Evolutionary conservation across 768 basidiomycete genomes (phyloP).

Genomic region (Rhodotorula toruloides): DNA sequence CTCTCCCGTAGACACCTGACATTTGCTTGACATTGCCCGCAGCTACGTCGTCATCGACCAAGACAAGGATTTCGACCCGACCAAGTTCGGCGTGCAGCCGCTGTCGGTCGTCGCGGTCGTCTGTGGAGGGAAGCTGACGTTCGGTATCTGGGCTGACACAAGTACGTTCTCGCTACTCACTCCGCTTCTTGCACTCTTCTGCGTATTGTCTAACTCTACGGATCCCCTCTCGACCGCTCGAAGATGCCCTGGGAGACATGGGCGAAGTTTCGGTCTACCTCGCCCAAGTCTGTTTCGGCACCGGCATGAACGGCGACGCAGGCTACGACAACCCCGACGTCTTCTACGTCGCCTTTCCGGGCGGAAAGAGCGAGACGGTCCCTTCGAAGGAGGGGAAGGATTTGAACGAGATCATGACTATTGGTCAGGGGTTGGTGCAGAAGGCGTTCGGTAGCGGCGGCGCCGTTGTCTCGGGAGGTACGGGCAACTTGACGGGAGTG

Average conservation of each 20-base stretch:
- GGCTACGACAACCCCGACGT: slow-evolving; percentile 5
- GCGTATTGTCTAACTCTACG: too few relatives aligned
- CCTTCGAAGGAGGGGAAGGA: neutral
- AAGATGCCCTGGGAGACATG: slow-evolving; percentile 8
- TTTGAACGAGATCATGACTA: neutral
- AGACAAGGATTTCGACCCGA: slow-evolving; percentile 4
- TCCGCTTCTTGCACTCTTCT: too few relatives aligned
- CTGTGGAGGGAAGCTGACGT: slow-evolving; percentile 9
- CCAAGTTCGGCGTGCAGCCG: neutral
- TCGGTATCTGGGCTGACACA: slow-evolving; percentile 18
- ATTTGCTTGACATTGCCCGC: neutral
- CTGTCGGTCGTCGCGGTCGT: slow-evolving; percentile 17
- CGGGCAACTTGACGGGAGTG: too few relatives aligned
- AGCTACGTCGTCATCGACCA: slow-evolving; percentile 22
- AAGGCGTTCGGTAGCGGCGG: neutral
- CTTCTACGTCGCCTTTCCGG: slow-evolving; percentile 8
- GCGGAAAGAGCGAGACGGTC: neutral
- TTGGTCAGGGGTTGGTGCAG: neutral
- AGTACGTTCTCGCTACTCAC: neutral
- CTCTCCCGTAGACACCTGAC: neutral
- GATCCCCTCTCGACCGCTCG: too few relatives aligned
- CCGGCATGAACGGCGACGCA: neutral
- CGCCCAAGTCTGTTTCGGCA: slow-evolving; percentile 1
- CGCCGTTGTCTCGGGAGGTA: too few relatives aligned
- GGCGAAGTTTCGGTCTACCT: slow-evolving; percentile 7